Percentiles rank a stretch among this genome's conserved stretches.
phyloP scores from a whole-genome alignment of 371 early-diverging fungal genomes.

The Phascolomyces articulosus region DNA sequence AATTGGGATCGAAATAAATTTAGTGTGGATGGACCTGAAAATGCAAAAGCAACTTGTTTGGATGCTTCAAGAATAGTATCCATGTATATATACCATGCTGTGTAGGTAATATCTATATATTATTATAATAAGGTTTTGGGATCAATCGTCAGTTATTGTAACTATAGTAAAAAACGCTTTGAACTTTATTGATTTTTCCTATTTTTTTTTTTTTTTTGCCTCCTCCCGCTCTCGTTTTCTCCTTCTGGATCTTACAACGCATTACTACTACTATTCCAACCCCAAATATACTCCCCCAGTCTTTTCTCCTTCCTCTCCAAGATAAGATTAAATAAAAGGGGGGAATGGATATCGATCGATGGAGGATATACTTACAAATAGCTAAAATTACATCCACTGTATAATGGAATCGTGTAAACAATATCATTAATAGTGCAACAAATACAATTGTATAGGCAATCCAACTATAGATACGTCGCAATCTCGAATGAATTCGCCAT shows the following conservation, averaged over 20 bases:
- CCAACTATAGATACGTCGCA: slow-evolving; percentile 48
- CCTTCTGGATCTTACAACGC: too few relatives aligned
- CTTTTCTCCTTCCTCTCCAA: too few relatives aligned
- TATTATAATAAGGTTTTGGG: too few relatives aligned
- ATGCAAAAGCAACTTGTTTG: slow-evolving; percentile 34
- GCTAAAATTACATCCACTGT: slow-evolving; percentile 74
- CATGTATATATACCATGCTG: slow-evolving; percentile 39
- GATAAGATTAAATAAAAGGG: too few relatives aligned
- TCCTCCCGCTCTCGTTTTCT: too few relatives aligned
- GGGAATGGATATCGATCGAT: too few relatives aligned
- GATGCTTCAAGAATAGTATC: slow-evolving; percentile 33
- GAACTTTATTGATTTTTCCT: neutral
- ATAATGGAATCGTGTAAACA: slow-evolving; percentile 71
- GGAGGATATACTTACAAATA: slow-evolving; percentile 62
- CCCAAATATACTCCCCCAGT: too few relatives aligned
- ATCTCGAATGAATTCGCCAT: slow-evolving; percentile 65
- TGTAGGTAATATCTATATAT: slow-evolving; percentile 37
- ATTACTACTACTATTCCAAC: too few relatives aligned
- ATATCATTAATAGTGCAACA: slow-evolving; percentile 58
- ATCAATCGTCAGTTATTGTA: too few relatives aligned
- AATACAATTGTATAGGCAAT: slow-evolving; percentile 54
- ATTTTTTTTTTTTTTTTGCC: too few relatives aligned
- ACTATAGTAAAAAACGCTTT: too few relatives aligned
- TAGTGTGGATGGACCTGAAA: slow-evolving; percentile 23
- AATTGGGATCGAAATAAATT: slow-evolving; percentile 30